A percentile compares a stretch with the other conserved stretches of the same genome.
Evolutionary conservation across 495 filamentous ascomycete species (phyloP).

Genomic region (Xylaria sp.): DNA sequence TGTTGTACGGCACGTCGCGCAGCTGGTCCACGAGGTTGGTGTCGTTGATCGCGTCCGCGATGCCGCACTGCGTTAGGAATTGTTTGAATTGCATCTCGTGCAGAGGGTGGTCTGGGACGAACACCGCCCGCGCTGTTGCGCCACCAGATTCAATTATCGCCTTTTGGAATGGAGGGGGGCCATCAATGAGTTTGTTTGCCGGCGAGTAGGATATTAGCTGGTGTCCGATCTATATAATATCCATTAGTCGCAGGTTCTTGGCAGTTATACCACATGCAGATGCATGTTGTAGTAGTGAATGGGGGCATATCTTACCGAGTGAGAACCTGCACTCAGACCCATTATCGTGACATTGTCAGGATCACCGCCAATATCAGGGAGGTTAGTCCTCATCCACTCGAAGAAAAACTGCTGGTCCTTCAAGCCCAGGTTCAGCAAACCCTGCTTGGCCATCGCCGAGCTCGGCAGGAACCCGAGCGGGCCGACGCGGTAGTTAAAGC

Average conservation of each 20-base stretch:
- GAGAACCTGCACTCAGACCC: slow-evolving; percentile 71
- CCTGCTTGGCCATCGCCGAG: slow-evolving; percentile 57
- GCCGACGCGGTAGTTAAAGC: slow-evolving; percentile 73
- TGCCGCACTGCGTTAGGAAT: slow-evolving; percentile 57
- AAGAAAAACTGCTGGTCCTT: slow-evolving; percentile 70
- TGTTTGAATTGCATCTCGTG: slow-evolving; percentile 66
- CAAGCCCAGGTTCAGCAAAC: slow-evolving; percentile 69
- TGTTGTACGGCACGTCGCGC: slow-evolving; percentile 53
- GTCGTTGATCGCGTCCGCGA: slow-evolving; percentile 47
- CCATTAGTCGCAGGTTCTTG: slow-evolving; percentile 11
- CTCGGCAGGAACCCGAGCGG: slow-evolving; percentile 72
- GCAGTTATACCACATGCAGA: neutral
- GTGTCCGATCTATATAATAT: slow-evolving; percentile 62
- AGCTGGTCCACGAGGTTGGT: slow-evolving; percentile 58
- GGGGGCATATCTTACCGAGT: slow-evolving; percentile 54
- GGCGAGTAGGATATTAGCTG: slow-evolving; percentile 63
- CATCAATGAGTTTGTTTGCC: slow-evolving; percentile 34
- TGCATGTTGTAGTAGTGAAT: slow-evolving; percentile 28
- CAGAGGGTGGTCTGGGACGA: slow-evolving; percentile 60
- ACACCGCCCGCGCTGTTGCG: slow-evolving; percentile 65
- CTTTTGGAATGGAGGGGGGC: slow-evolving; percentile 60
- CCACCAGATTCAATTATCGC: slow-evolving; percentile 71
- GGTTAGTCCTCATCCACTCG: slow-evolving; percentile 70
- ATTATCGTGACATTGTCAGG: slow-evolving; percentile 67
- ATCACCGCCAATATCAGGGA: slow-evolving; percentile 68